A percentile compares a stretch with the other conserved stretches of the same genome.
phyloP scores from a whole-genome alignment of 2,329 filamentous ascomycete species.

The Fusarium tupiense region DNA sequence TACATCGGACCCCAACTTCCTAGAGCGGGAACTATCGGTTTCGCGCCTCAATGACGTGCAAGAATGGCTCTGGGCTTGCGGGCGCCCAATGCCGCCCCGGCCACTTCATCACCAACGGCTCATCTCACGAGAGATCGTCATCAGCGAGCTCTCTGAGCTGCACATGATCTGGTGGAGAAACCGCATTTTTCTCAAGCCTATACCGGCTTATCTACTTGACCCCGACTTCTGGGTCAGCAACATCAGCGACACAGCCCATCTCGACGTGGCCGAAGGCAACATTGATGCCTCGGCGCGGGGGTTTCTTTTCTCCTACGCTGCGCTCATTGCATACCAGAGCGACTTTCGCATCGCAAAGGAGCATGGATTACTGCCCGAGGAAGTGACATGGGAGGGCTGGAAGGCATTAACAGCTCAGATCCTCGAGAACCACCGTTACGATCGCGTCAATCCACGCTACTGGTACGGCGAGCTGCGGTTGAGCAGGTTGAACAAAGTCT shows the following conservation, averaged over 20 bases:
- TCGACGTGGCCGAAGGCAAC: conserved; percentile 7
- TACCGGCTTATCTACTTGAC: conserved; percentile 53
- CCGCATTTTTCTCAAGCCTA: conserved; percentile 52
- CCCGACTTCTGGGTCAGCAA: conserved; percentile 49
- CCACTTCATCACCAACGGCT: conserved; percentile 51
- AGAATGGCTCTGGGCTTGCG: conserved; percentile 36
- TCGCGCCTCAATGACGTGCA: conserved; percentile 30
- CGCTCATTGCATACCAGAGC: conserved; percentile 49
- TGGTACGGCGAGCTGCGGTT: conserved; percentile 55
- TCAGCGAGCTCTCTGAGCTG: conserved; percentile 52
- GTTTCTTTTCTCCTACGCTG: conserved; percentile 52
- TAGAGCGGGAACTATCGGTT: conserved; percentile 27
- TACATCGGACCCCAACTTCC: conserved; percentile 24
- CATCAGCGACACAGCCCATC: conserved; percentile 37
- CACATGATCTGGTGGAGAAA: conserved; percentile 53
- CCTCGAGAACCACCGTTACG: conserved; percentile 42
- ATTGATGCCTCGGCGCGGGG: conserved; percentile 47
- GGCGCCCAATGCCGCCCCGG: conserved; percentile 47
- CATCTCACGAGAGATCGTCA: conserved; percentile 46
- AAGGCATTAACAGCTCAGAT: conserved; percentile 42
- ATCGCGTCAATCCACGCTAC: conserved; percentile 51
- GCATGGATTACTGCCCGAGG: conserved; percentile 47
- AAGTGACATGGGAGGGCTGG: conserved; percentile 53
- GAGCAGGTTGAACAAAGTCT: conserved; percentile 49
- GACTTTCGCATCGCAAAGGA: conserved; percentile 52